Percentiles rank a stretch among this genome's conserved stretches.
These are phyloP conservation scores for Bondarzewia mesenterica DNA, from an alignment of 1,284 basidiomycete genomes.

Conservation along the genomic window DNA sequence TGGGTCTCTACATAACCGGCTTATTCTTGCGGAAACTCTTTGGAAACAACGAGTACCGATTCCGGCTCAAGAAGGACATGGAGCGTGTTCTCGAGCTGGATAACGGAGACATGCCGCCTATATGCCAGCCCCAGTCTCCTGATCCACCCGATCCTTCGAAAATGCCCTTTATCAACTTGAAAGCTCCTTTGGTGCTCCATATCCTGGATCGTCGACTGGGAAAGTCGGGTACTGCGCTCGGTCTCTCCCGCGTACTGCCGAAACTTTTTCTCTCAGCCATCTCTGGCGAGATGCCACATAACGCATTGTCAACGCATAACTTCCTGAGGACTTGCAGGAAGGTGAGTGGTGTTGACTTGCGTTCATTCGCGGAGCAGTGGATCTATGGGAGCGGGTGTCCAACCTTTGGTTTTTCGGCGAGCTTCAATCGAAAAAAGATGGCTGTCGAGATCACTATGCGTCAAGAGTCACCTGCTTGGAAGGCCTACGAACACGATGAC, in stretches of 20 bases:
- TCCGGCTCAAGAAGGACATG: constrained; percentile 94
- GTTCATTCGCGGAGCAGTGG: constrained; percentile 95
- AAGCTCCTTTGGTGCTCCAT: constrained; percentile 91
- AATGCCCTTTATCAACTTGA: constrained; percentile 89
- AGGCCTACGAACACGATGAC: constrained; percentile 60
- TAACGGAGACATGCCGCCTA: constrained; percentile 84
- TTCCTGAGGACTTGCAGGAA: constrained; percentile 93
- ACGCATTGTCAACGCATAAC: constrained; percentile 81
- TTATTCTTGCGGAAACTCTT: constrained; percentile 84
- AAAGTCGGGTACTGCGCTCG: constrained; percentile 92
- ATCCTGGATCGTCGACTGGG: constrained; percentile 91
- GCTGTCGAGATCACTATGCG: constrained; percentile 93
- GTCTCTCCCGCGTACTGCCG: constrained; percentile 90
- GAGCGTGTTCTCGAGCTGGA: constrained; percentile 88
- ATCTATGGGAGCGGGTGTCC: constrained; percentile 97
- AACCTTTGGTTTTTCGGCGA: constrained; percentile 81
- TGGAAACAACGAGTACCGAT: constrained; percentile 97
- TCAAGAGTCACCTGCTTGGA: constrained; percentile 78
- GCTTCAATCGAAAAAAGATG: constrained; percentile 98
- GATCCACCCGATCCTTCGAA: constrained; percentile 78
- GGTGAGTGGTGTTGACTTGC: constrained; percentile 85
- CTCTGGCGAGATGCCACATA: constrained; percentile 83
- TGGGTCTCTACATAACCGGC: constrained; percentile 86
- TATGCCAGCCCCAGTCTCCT: constrained; percentile 81
- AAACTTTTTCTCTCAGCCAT: constrained; percentile 94